phyloP scores from a whole-genome alignment of 495 filamentous ascomycete genomes.

The Penicillium desertorum region DNA sequence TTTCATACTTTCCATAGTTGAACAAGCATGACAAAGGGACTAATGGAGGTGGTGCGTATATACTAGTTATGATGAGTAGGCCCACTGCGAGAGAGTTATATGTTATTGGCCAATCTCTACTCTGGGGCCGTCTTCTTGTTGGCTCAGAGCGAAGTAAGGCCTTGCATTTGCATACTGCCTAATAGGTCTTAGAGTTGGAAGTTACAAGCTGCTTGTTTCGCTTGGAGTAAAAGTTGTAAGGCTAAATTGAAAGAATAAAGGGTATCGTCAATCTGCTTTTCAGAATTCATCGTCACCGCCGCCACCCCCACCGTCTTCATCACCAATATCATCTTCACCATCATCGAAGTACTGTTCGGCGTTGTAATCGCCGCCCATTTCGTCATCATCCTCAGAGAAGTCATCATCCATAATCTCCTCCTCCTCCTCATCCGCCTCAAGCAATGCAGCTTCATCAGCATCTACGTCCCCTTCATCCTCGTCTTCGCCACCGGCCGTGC shows the following conservation, averaged over 20 bases:
- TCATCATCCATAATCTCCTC: slow-evolving; percentile 59
- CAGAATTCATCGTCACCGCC: slow-evolving; percentile 53
- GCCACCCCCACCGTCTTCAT: slow-evolving; percentile 50
- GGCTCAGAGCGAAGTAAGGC: not conserved
- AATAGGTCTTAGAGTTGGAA: not conserved
- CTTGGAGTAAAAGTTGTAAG: not conserved
- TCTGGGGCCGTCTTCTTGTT: not conserved
- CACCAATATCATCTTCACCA: slow-evolving; percentile 58
- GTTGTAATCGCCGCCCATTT: slow-evolving; percentile 61
- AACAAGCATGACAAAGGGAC: no score
- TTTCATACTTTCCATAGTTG: no score
- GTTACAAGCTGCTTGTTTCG: not conserved
- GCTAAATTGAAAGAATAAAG: slow-evolving; percentile 23
- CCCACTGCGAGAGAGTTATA: no score
- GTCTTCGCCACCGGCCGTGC: slow-evolving; percentile 32
- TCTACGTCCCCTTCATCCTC: slow-evolving; percentile 36
- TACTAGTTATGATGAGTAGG: no score
- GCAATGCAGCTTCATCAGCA: slow-evolving; percentile 37
- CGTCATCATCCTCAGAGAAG: slow-evolving; percentile 56
- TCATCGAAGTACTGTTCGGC: slow-evolving; percentile 66
- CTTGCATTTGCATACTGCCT: not conserved
- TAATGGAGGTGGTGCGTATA: no score
- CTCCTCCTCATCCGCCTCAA: slow-evolving; percentile 46
- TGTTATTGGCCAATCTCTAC: not conserved
- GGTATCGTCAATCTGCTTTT: slow-evolving; percentile 38